Conservation (phyloP, 176 grass and related monocot species). For the Saccharum officinarum region DNA sequence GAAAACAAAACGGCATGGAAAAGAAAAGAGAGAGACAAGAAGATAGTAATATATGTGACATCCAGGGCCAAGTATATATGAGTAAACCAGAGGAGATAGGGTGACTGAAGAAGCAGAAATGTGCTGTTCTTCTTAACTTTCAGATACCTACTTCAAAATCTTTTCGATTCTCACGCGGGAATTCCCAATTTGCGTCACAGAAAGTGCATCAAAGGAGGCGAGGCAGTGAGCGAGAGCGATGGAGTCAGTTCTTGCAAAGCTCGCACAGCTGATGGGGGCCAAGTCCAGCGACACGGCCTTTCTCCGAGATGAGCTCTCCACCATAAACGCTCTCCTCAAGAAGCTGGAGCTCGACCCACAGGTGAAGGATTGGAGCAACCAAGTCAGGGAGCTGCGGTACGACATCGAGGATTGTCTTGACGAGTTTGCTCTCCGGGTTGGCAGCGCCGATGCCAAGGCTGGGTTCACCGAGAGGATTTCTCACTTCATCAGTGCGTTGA, state of each 20-base stretch:
- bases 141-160: not conserved
- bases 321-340: not conserved
- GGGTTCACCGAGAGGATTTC: not conserved
- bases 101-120: not conserved
- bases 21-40: not conserved
- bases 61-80: not conserved
- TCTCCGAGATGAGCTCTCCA: conserved; percentile 1
- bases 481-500: not conserved
- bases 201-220: too few relatives aligned
- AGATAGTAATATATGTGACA: not conserved
- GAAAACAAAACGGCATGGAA: not conserved
- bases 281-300: not conserved
- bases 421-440: not conserved
- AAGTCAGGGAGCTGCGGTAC: conserved; percentile 4
- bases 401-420: conserved; percentile 22
- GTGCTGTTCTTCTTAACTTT: too few relatives aligned
- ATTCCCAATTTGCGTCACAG: not conserved
- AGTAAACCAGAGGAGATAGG: not conserved
- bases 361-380: conserved; percentile 13
- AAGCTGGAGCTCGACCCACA: conserved; percentile 1
- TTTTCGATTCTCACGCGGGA: not conserved
- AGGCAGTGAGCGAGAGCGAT: not conserved
- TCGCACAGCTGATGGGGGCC: not conserved
- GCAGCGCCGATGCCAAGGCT: not conserved
- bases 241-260: conserved; percentile 9